Base-by-base conservation (phyloP, 345 rosid genomes). In the Orychophragmus violaceus region DNA sequence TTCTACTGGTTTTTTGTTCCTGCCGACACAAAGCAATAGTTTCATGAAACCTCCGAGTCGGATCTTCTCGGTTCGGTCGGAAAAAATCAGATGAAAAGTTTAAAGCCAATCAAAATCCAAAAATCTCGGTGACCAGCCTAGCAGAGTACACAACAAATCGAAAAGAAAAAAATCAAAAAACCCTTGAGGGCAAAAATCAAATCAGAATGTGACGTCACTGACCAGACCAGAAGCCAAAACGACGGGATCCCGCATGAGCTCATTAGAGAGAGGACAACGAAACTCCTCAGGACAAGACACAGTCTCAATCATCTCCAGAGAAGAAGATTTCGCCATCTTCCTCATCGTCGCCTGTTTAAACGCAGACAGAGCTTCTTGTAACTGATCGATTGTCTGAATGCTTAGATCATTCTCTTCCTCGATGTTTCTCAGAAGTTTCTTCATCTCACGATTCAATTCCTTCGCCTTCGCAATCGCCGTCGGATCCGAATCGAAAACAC, bases 221-320 rank as follows among this genome's bases (percentile, higher is more conserved):
- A 94, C 99, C 97, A 76, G 90, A 8, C 97, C 99, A 19, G 99
- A 81, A 45, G 93, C 77, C 71, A 94, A 70, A 78, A 94, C 79
- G 29, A 94, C 96, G 52, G 97, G 99, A 87, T 94, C 97, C 70
- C 82, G 78, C 99, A 90, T 94, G 64, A 94, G 66, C 45, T 94
- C 96, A 12, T 82, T 84, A 17, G 99, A 94, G 29, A 94, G 76
- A 30, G 96, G 96, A 60, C 97, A 94, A 68, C 79, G 82, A 62
- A 85, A 90, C 78, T 85, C 96, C 2, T 87, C 90, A 17, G 99
- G 99, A 62, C 85, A 83, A 39, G 83, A 62, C 32, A 78, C 60
- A 5, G 82, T 65, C 68, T 83, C 83, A 4, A 59, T 70, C 52
- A 79, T 72, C 76, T 77, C 80, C 19, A 82, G n/a, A 7, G 94